Base-by-base conservation (phyloP, 495 filamentous ascomycete genomes). In the Lasiosphaeria ovina region DNA sequence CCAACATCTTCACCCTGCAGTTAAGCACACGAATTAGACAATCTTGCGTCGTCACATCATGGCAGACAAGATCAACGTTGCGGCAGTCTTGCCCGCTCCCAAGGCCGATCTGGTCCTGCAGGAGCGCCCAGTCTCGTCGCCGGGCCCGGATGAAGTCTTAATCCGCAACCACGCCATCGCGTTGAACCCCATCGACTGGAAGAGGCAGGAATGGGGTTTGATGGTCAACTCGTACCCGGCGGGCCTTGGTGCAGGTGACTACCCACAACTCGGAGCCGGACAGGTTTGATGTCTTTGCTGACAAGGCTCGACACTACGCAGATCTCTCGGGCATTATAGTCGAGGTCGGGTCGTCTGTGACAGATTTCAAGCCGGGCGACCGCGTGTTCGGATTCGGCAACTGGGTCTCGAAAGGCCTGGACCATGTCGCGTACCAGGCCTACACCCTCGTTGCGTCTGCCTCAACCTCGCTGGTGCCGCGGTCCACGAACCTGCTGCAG, bases 261-360 rank as follows among this genome's bases (percentile, higher is more conserved):
- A 3, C 4, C 11, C 16, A 57, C 35, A 11, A 52, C 49, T 47
- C 16, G 12, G 16, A 47, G 8, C 7, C 16, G 44, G 4, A 14
- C 7, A 5, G 12, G 12, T 47, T n/a, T 11, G 7, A 47, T 14
- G 24, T 24, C 44, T 0, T 47, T 5, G 16, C 6, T n/a, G 12
- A n/a, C 14, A 42, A 9, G 42, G 24, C 35, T 17, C 53, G 24
- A 24, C 24, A 24, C 14, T 4, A 3, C 12, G 7, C n/a, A 60
- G 87, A 88, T 62, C 67, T 83, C 31, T 74, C 81, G 2, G 87
- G 87, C 24, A 74, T 73, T 3, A 73, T 88, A 9, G 72, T 67
- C 9, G 75, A 70, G 33, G 74, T 83, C 35, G 84, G 85, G 14
- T 54, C 63, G 1, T 67, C 40, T 11, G 80, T 81, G 3, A 76